Percentiles rank a stretch among this genome's conserved stretches.
Evolutionary conservation across 2,329 filamentous ascomycete species (phyloP).

Genomic region (Polytolypa hystricis): DNA sequence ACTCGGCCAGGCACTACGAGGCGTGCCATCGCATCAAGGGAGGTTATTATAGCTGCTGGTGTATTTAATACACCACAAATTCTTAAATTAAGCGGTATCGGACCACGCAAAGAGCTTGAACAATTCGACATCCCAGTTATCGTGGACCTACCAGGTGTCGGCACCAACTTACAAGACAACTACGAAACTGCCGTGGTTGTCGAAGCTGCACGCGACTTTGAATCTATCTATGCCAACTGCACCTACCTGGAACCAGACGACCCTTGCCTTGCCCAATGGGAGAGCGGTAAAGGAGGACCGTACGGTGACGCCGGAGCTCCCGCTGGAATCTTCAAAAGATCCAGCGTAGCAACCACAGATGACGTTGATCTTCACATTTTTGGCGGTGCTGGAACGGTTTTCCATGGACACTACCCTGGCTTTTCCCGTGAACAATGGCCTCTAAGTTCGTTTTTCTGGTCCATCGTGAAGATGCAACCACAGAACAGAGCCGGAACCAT

Average conservation of each 20-base stretch:
- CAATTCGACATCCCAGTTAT: slow-evolving; percentile 41
- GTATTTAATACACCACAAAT: slow-evolving; percentile 54
- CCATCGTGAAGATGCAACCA: slow-evolving; percentile 51
- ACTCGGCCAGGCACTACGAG: slow-evolving; percentile 25
- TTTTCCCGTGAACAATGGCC: slow-evolving; percentile 38
- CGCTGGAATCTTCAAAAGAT: slow-evolving; percentile 34
- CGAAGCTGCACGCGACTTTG: slow-evolving; percentile 26
- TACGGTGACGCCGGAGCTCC: slow-evolving; percentile 42
- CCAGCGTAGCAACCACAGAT: slow-evolving; percentile 30
- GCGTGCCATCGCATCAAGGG: slow-evolving; percentile 29
- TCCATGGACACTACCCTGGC: slow-evolving; percentile 46
- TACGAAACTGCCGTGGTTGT: slow-evolving; percentile 46
- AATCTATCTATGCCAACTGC: slow-evolving; percentile 21
- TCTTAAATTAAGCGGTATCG: slow-evolving; percentile 51
- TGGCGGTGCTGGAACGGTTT: slow-evolving; percentile 45
- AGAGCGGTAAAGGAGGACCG: slow-evolving; percentile 24
- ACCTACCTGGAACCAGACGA: slow-evolving; percentile 23
- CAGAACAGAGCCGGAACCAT: slow-evolving; percentile 54
- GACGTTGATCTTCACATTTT: slow-evolving; percentile 45
- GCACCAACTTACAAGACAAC: slow-evolving; percentile 51
- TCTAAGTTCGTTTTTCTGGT: too few species aligned
- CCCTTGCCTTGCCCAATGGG: slow-evolving; percentile 34
- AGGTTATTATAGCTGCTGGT: slow-evolving; percentile 39
- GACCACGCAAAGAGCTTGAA: slow-evolving; percentile 41
- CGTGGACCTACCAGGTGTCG: slow-evolving; percentile 48